These are phyloP conservation scores for Penicillium sp. DNA, from an alignment of 2,329 filamentous ascomycete species.

Conservation along the genomic window DNA sequence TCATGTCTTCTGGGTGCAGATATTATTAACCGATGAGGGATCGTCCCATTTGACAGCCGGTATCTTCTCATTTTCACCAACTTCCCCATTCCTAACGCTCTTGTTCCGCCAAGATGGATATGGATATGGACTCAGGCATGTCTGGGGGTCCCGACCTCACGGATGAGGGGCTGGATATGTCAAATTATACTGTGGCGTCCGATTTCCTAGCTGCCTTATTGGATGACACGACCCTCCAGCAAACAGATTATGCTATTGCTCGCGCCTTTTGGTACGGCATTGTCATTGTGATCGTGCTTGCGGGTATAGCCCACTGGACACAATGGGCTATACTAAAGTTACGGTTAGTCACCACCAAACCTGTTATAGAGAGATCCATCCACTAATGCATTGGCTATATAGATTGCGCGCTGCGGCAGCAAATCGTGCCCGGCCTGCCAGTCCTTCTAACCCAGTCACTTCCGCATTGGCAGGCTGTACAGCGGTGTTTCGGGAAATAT, in stretches of 20 bases:
- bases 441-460: slow-evolving; percentile 27
- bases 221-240: slow-evolving; percentile 37
- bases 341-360: slow-evolving; percentile 17
- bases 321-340: slow-evolving; percentile 21
- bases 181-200: slow-evolving; percentile 36
- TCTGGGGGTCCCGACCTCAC: slow-evolving; percentile 26
- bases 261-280: slow-evolving; percentile 43
- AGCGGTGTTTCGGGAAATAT: slow-evolving; percentile 34
- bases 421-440: slow-evolving; percentile 29
- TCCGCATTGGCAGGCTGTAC: slow-evolving; percentile 29
- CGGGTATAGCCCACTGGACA: slow-evolving; percentile 32
- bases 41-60: no score
- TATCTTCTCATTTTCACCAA: background rate
- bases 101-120: background rate
- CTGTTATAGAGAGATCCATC: background rate
- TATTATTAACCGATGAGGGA: background rate
- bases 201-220: slow-evolving; percentile 38
- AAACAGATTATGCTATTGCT: slow-evolving; percentile 37
- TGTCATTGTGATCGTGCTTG: slow-evolving; percentile 33
- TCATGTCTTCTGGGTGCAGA: background rate
- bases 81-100: background rate
- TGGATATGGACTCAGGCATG: slow-evolving; percentile 22
- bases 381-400: background rate
- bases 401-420: slow-evolving; percentile 37
- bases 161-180: slow-evolving; percentile 37